phyloP scores from a whole-genome alignment of 2,329 filamentous ascomycete species.

The Colletotrichum caudatum region DNA sequence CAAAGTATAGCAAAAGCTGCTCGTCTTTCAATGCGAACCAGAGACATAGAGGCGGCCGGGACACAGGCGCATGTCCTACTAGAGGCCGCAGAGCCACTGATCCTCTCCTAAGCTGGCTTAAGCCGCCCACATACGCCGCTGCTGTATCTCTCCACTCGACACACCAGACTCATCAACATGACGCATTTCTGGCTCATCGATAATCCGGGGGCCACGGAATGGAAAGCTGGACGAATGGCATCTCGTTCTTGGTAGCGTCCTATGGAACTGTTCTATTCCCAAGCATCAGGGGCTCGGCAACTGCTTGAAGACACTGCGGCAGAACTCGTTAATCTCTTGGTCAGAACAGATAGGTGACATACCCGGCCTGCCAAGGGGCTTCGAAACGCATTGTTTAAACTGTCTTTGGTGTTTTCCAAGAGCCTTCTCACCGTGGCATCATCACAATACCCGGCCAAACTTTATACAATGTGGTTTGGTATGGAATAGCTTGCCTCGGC shows the following conservation, averaged over 20 bases:
- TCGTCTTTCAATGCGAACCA: conserved; percentile 2
- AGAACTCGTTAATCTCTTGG: neutral
- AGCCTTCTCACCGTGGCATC: neutral
- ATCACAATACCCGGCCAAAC: neutral
- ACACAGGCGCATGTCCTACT: conserved; percentile 6
- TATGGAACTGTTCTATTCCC: neutral
- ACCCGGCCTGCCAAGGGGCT: neutral
- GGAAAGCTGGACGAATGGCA: neutral
- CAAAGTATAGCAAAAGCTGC: neutral
- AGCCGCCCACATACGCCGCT: neutral
- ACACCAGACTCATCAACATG: neutral
- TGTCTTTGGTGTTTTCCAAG: neutral
- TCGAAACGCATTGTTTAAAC: neutral
- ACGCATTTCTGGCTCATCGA: neutral
- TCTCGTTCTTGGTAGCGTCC: neutral
- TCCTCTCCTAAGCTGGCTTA: neutral
- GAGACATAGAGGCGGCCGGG: conserved; percentile 11
- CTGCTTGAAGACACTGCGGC: neutral
- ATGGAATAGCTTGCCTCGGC: neutral
- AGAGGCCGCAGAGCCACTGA: conserved; percentile 1
- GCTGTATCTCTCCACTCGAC: neutral
- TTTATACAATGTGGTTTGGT: neutral
- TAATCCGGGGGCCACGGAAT: neutral
- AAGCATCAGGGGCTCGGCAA: neutral
- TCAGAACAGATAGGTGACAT: neutral